Conservation (phyloP, 2,329 filamentous ascomycete genomes). For the Trichoderma sp. region DNA sequence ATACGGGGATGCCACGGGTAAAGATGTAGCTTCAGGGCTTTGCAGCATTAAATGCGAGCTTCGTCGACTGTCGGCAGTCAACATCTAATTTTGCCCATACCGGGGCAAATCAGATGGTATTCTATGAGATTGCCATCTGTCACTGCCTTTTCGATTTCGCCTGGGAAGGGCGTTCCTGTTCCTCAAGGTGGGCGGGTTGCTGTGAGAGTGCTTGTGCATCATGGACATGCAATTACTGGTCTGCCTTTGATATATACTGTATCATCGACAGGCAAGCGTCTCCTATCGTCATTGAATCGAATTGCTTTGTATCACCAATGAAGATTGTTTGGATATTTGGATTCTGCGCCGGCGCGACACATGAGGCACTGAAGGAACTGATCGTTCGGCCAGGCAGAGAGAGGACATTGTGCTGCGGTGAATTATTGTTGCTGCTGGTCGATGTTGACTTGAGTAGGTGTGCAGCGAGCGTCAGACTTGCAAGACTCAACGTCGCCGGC, state of each 20-base stretch:
- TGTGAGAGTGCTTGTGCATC: not conserved
- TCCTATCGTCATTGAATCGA: not conserved
- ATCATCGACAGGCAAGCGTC: not conserved
- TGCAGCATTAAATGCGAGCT: not conserved
- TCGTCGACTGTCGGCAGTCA: not conserved
- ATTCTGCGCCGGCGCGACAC: not conserved
- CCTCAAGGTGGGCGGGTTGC: not conserved
- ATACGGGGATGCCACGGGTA: constrained; percentile 21
- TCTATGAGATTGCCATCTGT: not conserved
- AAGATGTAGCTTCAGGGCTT: not conserved
- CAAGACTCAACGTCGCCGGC: not conserved
- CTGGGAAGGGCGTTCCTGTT: not conserved
- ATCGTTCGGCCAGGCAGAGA: too few relatives aligned
- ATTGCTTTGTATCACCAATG: not conserved
- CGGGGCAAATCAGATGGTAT: not conserved
- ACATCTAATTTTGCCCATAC: not conserved
- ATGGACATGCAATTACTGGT: not conserved
- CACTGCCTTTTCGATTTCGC: not conserved
- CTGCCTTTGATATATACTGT: not conserved
- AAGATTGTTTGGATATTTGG: not conserved
- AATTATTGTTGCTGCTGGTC: not conserved
- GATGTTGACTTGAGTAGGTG: not conserved
- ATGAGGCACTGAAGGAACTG: not conserved
- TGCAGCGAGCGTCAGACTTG: not conserved
- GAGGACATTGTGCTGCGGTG: not conserved